Evolutionary conservation across 192 early-diverging fungal genomes (phyloP), one percentile per base, ranked within the genome.

Genomic region (Umbelopsis vinacea): DNA sequence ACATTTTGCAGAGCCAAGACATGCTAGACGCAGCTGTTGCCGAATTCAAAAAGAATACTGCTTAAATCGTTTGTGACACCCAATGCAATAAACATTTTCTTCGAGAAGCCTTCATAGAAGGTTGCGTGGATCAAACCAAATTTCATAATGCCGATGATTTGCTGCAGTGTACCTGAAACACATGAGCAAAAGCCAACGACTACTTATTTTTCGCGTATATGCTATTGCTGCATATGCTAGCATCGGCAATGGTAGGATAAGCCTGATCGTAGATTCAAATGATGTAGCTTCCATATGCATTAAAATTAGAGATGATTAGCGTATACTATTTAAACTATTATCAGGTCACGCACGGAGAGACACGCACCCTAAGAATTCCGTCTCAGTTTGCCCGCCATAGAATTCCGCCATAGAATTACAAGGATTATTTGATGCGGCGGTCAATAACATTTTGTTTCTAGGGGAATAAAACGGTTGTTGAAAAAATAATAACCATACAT

Each of bases 1-100:
- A 89, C 24, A 74, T 85, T 5, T 71, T 88, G 52, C 60, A 82
- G 3, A 82, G 88, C 66, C 75, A 77, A 0, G 55, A 66, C 3
- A 37, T 63, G 57, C 89, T 87, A 71, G 82, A 81, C 52, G 68
- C 83, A 19, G 73, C 75, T 26, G 83, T 85, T 10, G 79, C 74
- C 46, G 54, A 74, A 8, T 86, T 83, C 50, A 66, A 69, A 23
- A 52, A 76, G 45, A 75, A 66, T 15, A 48, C 66, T 22, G 57
- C 57, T 29, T 63, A 37, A 63, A 37, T 11, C 9, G n/a, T 50
- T 50, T 1, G 0, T 15, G 48, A 15, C 9, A 9, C 15, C 5
- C 4, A 15, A 19, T 50, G 48, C 48, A 50, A 50, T 17, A 50
- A 50, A 50, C 15, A 1, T 11, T 12, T 43, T 43, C 3, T 43